Base-by-base conservation (phyloP, 2,329 filamentous ascomycete genomes). In the Xylariaceae sp. region DNA sequence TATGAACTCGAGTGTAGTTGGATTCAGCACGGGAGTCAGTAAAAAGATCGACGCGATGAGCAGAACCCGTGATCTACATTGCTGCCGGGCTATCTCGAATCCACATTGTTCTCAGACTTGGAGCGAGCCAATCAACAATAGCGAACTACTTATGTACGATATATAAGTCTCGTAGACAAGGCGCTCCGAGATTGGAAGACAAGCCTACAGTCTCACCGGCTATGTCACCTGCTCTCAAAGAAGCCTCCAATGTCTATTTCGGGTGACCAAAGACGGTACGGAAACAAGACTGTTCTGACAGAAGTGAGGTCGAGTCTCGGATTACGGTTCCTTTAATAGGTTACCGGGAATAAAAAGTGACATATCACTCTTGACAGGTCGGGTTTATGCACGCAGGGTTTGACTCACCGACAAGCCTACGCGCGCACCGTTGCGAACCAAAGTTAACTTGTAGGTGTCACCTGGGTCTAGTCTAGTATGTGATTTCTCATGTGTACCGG, bases 301-400 rank as follows among this genome's bases (percentile, higher is more conserved):
- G n/a, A n/a, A 29, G 18, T 30, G 24, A 21, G 32, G 51, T 37
- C 35, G 37, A 50, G 37, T 23, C 21, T 21, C 29, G 15, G 30
- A 40, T 35, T 9, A 30, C 29, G 16, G 30, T 27, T 41, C 27
- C 23, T 40, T 46, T 29, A 29, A 32, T 33, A 40, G 33, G 55
- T 46, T 40, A 8, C 29, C 39, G 40, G 36, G 35, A 29, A 29
- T 33, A 45, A 23, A n/a, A 49, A 35, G 16, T 55, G 53, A 55
- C 43, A 39, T n/a, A 37, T 58, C 47, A 58, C 51, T 40, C 15
- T 5, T 50, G 23, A 39, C 21, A 52, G n/a, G 37, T 55, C 53
- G 36, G 18, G 30, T 29, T 20, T n/a, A n/a, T n/a, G 23, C 41
- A 40, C 16, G n/a, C 24, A 21, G 26, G 16, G 40, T 10, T 43